Conservation (phyloP, 768 basidiomycete genomes). For the Trametes cingulata region DNA sequence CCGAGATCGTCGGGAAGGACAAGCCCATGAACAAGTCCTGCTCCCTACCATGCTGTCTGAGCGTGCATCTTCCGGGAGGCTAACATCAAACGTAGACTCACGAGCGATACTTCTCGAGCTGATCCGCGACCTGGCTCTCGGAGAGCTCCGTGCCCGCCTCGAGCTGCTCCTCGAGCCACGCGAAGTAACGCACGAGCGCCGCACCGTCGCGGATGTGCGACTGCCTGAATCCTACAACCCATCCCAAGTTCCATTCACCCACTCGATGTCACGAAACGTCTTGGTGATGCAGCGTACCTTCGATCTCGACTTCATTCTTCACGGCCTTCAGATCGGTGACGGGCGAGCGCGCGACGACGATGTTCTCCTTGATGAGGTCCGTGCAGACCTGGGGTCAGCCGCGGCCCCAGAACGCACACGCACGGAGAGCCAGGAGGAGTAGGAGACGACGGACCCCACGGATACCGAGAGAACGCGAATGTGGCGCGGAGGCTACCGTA, state of each 20-base stretch:
- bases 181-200: constrained; percentile 86
- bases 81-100: constrained; percentile 43
- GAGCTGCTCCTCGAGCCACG: constrained; percentile 91
- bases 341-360: constrained; percentile 65
- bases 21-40: constrained; percentile 80
- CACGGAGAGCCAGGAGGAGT: not conserved
- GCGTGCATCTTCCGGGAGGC: not conserved
- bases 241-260: too few relatives aligned
- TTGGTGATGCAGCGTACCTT: constrained; percentile 28
- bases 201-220: constrained; percentile 88
- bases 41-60: constrained; percentile 47
- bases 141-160: constrained; percentile 58
- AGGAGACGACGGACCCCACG: too few relatives aligned
- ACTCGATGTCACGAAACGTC: too few relatives aligned
- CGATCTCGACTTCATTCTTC: constrained; percentile 79
- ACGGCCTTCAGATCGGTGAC: constrained; percentile 78
- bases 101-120: constrained; percentile 81
- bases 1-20: constrained; percentile 91
- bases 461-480: not conserved
- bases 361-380: constrained; percentile 49
- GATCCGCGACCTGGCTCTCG: constrained; percentile 79
- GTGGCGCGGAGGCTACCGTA: constrained; percentile 2
- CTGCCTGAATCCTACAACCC: constrained; percentile 75
- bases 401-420: not conserved
- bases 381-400: constrained; percentile 27